Evolutionary conservation across 2,329 filamentous ascomycete species (phyloP).

Genomic region (Chaetomium sp.): DNA sequence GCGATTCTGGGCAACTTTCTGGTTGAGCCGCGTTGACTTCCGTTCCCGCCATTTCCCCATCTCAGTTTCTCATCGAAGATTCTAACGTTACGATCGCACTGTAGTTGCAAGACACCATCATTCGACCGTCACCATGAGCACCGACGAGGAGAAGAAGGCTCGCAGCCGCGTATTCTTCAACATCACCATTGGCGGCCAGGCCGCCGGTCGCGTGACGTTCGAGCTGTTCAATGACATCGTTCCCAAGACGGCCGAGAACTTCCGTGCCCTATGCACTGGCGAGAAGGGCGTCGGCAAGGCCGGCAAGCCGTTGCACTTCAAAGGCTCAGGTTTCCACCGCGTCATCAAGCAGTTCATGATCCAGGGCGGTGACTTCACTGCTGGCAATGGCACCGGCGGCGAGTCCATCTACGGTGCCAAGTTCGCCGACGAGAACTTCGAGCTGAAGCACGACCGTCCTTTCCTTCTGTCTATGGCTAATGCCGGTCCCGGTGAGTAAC

Average conservation of each 20-base stretch:
- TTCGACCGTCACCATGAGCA: slow-evolving; percentile 41
- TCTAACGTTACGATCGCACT: not conserved
- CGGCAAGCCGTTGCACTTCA: slow-evolving; percentile 89
- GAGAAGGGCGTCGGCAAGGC: slow-evolving; percentile 84
- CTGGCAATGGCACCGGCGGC: slow-evolving; percentile 89
- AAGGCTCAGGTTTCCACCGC: slow-evolving; percentile 89
- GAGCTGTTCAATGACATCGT: slow-evolving; percentile 79
- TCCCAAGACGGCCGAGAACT: slow-evolving; percentile 95
- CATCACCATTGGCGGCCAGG: slow-evolving; percentile 74
- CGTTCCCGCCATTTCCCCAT: not conserved
- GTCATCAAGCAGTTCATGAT: slow-evolving; percentile 99
- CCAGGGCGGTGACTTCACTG: slow-evolving; percentile 95
- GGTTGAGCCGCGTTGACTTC: not conserved
- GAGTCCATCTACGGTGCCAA: slow-evolving; percentile 98
- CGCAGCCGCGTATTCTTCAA: slow-evolving; percentile 91
- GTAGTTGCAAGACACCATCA: not conserved
- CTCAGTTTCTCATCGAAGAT: not conserved
- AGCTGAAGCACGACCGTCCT: slow-evolving; percentile 85
- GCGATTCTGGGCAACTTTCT: not conserved
- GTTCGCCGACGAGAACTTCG: slow-evolving; percentile 96
- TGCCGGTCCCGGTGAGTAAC: slow-evolving; percentile 75
- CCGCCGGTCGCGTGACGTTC: slow-evolving; percentile 78
- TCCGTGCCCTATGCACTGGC: slow-evolving; percentile 89
- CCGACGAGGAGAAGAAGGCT: slow-evolving; percentile 51
- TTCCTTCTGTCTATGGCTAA: slow-evolving; percentile 98